Base-by-base conservation (phyloP, 768 basidiomycete species). In the Hericium erinaceus region DNA sequence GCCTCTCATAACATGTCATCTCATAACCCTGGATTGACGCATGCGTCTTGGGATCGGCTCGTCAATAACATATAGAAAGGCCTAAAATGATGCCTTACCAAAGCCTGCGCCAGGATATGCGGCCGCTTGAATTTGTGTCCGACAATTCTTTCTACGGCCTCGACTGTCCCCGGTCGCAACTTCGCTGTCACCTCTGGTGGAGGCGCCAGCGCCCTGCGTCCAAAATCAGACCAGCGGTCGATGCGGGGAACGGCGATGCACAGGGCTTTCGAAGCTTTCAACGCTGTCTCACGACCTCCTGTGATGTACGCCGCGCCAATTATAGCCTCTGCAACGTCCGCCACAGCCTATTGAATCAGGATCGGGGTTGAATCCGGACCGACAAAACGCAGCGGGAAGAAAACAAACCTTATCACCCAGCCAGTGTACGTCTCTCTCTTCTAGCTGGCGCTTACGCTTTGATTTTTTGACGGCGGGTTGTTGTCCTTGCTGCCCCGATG, bases 281-380 rank as follows among this genome's bases (percentile, higher is more conserved):
- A 76, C 6, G 85, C 91, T 18, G 71, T 69, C 54, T 88, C 85
- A 52, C 77, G 74, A 54, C 89, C 91, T 11, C 86, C 85, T 22
- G 85, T 81, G 48, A 88, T 74, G 66, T 84, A 92, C 4, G 87
- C 89, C 16, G 90, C 91, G 38, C 86, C 92, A 26, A 92, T 82
- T 58, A 93, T 82, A 3, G 92, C 89, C 70, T 94, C 92, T 9
- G 82, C 80, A 46, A 92, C 87, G 70, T 94, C 92, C 52, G 92
- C 91, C 28, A 92, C 75, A 20, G 83, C 81, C 91, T 92, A 56
- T 28, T 11, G 37, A 24, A 55, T 18, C 64, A 33, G 33, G 16
- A 40, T 33, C 26, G n/a, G 26, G 58, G 41, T 39, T 24, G 28
- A 51, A 26, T 46, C n/a, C 40, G 10, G 11, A 12, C 7, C 44